Base-by-base conservation (phyloP, 257 asterid species). In the Solanum ossicruentum region DNA sequence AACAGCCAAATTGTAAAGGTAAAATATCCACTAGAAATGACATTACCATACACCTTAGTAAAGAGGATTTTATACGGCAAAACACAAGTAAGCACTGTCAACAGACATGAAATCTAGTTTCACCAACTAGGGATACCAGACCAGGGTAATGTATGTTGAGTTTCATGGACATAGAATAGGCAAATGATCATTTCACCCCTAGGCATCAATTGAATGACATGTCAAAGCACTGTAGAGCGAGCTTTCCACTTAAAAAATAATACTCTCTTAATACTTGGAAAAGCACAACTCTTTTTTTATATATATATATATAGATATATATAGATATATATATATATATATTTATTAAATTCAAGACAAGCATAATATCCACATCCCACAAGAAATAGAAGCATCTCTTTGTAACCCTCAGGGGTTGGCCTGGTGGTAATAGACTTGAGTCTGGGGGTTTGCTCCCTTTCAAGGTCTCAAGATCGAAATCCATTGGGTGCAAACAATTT, bases 1-100 rank as follows among this genome's bases (percentile, higher is more conserved):
- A 88, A 78, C 28, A 85, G 72, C 8, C 86, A 87, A 85, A 51
- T 55, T 56, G 58, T 84, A 84, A 70, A 84, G 41, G 61, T 85
- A 63, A 84, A 39, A n/a, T 11, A 21, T 55, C 81, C 60, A 52
- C 43, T 36, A 66, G 81, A 83, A 69, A 69, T 10, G 49, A 26
- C 63, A 78, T 17, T 26, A 75, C 28, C 49, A 78, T 6, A 26
- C 47, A 78, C 28, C 83, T 78, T 16, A 52, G 83, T 26, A 16
- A 8, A 75, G 6, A 23, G 20, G 60, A 75, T 13, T 49, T 73
- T 49, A 75, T 23, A 75, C 21, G 0, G 21, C 81, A 75, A 47
- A 49, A 49, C 8, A 75, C 60, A 47, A 21, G 81, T 47, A 47
- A 47, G 58, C 21, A 21, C 81, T 32, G 75, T 21, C 43, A 21